phyloP scores from a whole-genome alignment of 2,329 filamentous ascomycete genomes.

The Colletotrichum euphorbiae region DNA sequence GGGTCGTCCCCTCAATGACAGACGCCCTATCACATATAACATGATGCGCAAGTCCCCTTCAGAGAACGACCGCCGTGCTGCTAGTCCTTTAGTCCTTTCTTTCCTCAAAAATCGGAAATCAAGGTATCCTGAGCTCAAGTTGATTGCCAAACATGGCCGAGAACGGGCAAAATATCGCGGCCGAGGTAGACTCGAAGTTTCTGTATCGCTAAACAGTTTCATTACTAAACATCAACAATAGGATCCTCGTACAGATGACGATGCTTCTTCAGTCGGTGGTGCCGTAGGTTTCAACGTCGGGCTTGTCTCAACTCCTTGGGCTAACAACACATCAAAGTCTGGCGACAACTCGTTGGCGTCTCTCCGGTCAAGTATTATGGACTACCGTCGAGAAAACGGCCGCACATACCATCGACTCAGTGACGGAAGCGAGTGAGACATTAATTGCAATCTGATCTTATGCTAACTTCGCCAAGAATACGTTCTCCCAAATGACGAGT shows the following conservation, averaged over 20 bases:
- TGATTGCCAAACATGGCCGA: too few relatives aligned
- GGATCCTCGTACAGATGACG: background rate
- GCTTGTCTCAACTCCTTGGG: too few relatives aligned
- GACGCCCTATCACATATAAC: too few relatives aligned
- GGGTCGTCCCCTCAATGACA: conserved; percentile 29
- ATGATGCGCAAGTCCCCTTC: too few relatives aligned
- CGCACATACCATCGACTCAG: conserved; percentile 41
- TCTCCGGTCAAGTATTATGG: conserved; percentile 28
- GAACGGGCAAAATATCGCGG: too few relatives aligned
- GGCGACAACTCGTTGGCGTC: background rate
- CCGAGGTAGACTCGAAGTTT: too few relatives aligned
- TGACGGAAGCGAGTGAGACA: conserved; percentile 41
- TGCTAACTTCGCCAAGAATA: conserved; percentile 40
- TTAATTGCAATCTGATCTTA: background rate
- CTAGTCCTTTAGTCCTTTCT: too few relatives aligned
- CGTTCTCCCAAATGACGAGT: conserved; percentile 44
- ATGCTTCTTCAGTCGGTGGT: background rate
- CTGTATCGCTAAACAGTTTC: too few relatives aligned
- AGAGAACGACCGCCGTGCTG: too few relatives aligned
- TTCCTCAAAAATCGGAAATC: too few relatives aligned
- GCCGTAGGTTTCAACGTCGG: background rate
- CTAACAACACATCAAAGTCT: background rate
- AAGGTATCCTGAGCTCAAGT: too few relatives aligned
- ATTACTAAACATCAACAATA: too few relatives aligned
- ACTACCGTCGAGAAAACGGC: conserved; percentile 35